A percentile compares a stretch with the other conserved stretches of the same genome.
phyloP scores from a whole-genome alignment of 805 yeast genomes.

The Yarrowia porcina region DNA sequence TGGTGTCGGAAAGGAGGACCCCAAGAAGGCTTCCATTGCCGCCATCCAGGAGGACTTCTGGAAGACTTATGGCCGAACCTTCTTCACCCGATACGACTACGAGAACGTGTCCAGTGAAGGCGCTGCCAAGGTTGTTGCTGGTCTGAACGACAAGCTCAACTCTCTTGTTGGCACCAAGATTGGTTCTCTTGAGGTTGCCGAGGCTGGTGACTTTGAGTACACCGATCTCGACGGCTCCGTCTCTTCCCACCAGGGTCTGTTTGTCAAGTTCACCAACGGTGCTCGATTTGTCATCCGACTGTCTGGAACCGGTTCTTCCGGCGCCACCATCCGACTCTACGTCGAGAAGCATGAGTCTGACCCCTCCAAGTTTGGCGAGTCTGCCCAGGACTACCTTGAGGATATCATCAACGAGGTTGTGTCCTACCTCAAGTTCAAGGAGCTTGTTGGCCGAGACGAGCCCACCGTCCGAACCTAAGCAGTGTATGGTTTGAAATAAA shows the following conservation, averaged over 20 bases:
- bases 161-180: slow-evolving; percentile 52
- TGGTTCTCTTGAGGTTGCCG: slow-evolving; percentile 53
- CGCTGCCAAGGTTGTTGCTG: slow-evolving; percentile 64
- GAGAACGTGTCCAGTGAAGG: slow-evolving; percentile 77
- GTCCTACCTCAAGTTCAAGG: slow-evolving; percentile 64
- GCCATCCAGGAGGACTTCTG: slow-evolving; percentile 83
- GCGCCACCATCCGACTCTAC: slow-evolving; percentile 93
- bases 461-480: slow-evolving; percentile 83
- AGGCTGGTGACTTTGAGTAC: slow-evolving; percentile 85
- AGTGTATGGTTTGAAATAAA: background rate
- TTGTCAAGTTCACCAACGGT: slow-evolving; percentile 75
- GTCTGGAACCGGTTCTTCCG: slow-evolving; percentile 96
- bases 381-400: slow-evolving; percentile 67
- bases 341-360: slow-evolving; percentile 78
- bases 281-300: slow-evolving; percentile 83
- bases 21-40: slow-evolving; percentile 68
- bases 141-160: slow-evolving; percentile 43
- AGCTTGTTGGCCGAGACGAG: slow-evolving; percentile 71
- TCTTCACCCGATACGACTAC: slow-evolving; percentile 91
- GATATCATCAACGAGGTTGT: slow-evolving; percentile 62
- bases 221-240: slow-evolving; percentile 94
- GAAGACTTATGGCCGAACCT: slow-evolving; percentile 92
- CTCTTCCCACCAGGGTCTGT: slow-evolving; percentile 83
- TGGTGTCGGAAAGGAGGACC: slow-evolving; percentile 57
- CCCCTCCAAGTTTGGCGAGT: slow-evolving; percentile 44